Conservation (phyloP, 208 protist genomes). For the Acanthamoeba royreba region DNA sequence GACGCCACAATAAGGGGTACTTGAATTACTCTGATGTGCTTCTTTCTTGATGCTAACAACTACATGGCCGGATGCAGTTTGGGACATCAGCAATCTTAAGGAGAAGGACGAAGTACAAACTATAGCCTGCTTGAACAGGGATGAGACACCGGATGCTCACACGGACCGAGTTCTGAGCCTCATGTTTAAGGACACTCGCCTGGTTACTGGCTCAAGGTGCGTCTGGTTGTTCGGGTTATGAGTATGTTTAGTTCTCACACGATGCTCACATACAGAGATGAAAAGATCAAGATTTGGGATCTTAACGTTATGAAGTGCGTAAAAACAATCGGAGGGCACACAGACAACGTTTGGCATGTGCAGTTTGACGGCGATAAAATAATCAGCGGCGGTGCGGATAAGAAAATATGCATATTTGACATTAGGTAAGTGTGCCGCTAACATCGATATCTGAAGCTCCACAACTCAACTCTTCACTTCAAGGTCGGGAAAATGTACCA, state of each 20-base stretch:
- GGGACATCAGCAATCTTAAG: constrained; percentile 33
- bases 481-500: constrained; percentile 11
- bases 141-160: background rate
- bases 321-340: background rate
- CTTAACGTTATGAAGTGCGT: background rate
- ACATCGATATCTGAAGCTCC: background rate
- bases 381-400: constrained; percentile 6
- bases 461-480: background rate
- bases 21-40: background rate
- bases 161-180: constrained; percentile 11
- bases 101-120: background rate
- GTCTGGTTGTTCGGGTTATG: background rate
- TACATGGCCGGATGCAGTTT: too few species aligned
- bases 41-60: background rate
- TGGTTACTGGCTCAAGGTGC: background rate
- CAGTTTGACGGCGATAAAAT: constrained; percentile 41
- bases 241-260: background rate
- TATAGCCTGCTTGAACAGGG: background rate
- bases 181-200: background rate
- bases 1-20: background rate
- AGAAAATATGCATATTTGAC: constrained; percentile 3
- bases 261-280: background rate
- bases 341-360: constrained; percentile 36
- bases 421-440: background rate
- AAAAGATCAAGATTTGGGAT: constrained; percentile 36